phyloP scores from a whole-genome alignment of 331 rosid genomes.

The Rhamnella rubrinervis region DNA sequence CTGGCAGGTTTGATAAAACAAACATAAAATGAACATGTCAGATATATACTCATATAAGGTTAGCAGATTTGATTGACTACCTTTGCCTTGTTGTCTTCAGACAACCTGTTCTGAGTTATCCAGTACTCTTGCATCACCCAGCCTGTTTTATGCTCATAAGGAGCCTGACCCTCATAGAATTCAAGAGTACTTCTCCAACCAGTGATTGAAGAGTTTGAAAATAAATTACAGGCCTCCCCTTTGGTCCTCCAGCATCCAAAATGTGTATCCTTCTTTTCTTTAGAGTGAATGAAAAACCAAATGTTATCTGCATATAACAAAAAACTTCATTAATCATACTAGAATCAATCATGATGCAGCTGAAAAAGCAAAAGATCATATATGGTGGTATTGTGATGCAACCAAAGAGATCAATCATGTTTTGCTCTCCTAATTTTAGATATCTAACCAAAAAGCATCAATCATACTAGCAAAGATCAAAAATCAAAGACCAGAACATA shows the following conservation, averaged over 20 bases:
- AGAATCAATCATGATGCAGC: neutral
- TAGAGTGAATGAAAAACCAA: conserved; percentile 26
- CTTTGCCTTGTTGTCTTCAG: conserved; percentile 22
- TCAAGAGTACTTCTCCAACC: conserved; percentile 34
- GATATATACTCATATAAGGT: conserved; percentile 6
- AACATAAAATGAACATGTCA: neutral
- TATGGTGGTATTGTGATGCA: too few relatives aligned
- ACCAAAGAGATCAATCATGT: too few relatives aligned
- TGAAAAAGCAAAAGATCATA: too few relatives aligned
- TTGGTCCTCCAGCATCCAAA: conserved; percentile 36
- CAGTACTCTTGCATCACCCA: conserved; percentile 39
- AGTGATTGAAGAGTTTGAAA: conserved; percentile 12
- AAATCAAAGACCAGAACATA: too few relatives aligned
- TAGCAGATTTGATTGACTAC: conserved; percentile 26
- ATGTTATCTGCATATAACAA: conserved; percentile 20
- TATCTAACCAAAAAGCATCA: too few relatives aligned
- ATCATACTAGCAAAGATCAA: too few relatives aligned
- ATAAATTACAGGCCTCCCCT: conserved; percentile 21
- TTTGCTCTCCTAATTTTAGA: too few relatives aligned
- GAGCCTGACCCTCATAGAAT: conserved; percentile 21
- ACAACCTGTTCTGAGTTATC: conserved; percentile 9
- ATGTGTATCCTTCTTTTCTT: conserved; percentile 12
- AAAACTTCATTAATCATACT: neutral
- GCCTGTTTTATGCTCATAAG: conserved; percentile 22
- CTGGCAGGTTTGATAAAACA: conserved; percentile 24